phyloP scores from a whole-genome alignment of 1,284 basidiomycete genomes.

The Fomitiporia mediterranea region DNA sequence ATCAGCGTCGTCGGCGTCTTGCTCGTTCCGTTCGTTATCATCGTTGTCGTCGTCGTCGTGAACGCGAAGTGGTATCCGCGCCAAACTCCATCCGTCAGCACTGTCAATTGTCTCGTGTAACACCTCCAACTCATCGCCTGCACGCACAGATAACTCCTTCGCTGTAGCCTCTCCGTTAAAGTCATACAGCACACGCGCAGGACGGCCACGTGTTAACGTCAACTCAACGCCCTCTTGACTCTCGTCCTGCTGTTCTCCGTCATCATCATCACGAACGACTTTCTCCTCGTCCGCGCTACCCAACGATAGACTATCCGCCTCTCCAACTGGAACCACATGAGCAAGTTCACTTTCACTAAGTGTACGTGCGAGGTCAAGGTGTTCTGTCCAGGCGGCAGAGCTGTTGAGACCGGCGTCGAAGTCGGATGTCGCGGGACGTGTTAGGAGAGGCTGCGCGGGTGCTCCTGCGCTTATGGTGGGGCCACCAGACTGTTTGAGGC shows the following conservation, averaged over 20 bases:
- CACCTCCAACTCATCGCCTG: constrained; percentile 62
- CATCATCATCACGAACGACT: no score
- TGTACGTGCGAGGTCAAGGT: constrained; percentile 36
- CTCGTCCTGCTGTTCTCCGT: constrained; percentile 21
- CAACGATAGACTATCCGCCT: constrained; percentile 23
- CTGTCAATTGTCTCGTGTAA: constrained; percentile 56
- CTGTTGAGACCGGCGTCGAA: constrained; percentile 75
- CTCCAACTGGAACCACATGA: constrained; percentile 11
- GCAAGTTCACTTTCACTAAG: no score
- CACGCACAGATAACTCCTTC: constrained; percentile 58
- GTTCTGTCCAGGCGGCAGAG: constrained; percentile 69
- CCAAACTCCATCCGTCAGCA: constrained; percentile 63
- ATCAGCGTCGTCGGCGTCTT: constrained; percentile 28
- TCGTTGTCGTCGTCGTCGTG: constrained; percentile 5
- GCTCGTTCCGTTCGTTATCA: constrained; percentile 23
- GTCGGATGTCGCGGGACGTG: constrained; percentile 4
- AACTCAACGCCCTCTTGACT: constrained; percentile 18
- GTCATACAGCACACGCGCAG: constrained; percentile 62
- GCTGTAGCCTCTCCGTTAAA: constrained; percentile 73
- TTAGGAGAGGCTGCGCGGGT: not conserved
- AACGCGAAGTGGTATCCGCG: constrained; percentile 29
- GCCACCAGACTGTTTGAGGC: constrained; percentile 2
- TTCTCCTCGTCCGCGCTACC: constrained; percentile 35
- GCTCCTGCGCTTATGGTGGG: not conserved
- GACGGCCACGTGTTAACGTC: constrained; percentile 30